Percentiles rank a stretch among this genome's conserved stretches.
Conservation (phyloP, 202 grass and related monocot species). For the Setaria viridis region DNA sequence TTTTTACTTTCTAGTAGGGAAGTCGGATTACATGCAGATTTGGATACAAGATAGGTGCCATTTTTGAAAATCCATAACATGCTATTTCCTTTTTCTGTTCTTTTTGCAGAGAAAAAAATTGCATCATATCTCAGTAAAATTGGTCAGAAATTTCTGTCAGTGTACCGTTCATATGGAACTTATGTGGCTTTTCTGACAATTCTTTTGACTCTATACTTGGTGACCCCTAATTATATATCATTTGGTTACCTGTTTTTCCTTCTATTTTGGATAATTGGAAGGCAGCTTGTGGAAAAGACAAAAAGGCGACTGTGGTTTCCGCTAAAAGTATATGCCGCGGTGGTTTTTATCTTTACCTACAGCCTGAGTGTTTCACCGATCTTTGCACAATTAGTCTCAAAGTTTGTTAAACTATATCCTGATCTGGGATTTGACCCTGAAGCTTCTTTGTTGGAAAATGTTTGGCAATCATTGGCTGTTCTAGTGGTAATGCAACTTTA, state of each 20-base stretch:
- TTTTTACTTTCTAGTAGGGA: background rate
- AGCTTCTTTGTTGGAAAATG: constrained; percentile 83
- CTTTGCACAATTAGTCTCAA: constrained; percentile 70
- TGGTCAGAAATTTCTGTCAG: constrained; percentile 77
- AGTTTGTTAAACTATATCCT: constrained; percentile 77
- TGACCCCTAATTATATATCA: constrained; percentile 98
- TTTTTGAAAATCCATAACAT: constrained; percentile 19
- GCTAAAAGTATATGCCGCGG: constrained; percentile 80
- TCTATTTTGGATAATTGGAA: constrained; percentile 98
- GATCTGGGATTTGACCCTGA: constrained; percentile 89
- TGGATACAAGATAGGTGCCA: background rate
- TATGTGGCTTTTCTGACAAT: constrained; percentile 98
- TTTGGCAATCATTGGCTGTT: constrained; percentile 94
- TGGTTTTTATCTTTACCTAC: constrained; percentile 90
- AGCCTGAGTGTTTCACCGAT: constrained; percentile 75
- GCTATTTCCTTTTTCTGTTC: constrained; percentile 21
- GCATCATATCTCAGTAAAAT: constrained; percentile 94
- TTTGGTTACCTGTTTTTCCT: constrained; percentile 99
- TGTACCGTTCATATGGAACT: constrained; percentile 94
- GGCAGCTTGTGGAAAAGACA: constrained; percentile 90
- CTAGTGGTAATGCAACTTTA: constrained; percentile 99
- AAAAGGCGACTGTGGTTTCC: constrained; percentile 86
- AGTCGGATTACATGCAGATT: background rate
- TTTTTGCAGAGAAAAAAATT: constrained; percentile 85
- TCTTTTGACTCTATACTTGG: constrained; percentile 91